These are phyloP conservation scores for Phyllosticta paracitricarpa DNA, from an alignment of 2,329 filamentous ascomycete genomes.

Conservation along the genomic window DNA sequence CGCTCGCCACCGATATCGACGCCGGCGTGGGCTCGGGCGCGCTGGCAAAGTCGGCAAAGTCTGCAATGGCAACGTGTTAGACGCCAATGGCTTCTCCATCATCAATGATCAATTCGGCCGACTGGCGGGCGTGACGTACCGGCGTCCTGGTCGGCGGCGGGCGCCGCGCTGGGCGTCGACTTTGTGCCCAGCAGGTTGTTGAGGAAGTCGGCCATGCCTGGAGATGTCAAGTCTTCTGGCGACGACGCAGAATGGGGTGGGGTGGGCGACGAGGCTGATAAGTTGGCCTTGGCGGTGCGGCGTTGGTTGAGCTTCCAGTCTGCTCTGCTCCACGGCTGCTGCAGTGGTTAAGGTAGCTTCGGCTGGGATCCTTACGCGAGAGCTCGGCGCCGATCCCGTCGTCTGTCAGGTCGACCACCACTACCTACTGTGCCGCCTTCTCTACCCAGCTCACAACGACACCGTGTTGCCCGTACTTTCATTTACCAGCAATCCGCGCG, in stretches of 20 bases:
- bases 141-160: constrained; percentile 47
- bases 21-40: constrained; percentile 56
- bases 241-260: no score
- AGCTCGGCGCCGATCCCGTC: neutral
- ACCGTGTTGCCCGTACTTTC: neutral
- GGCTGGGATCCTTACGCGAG: neutral
- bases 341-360: no score
- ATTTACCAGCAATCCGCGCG: no score
- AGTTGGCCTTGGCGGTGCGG: neutral
- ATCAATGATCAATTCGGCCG: constrained; percentile 3
- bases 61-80: constrained; percentile 36
- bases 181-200: constrained; percentile 62
- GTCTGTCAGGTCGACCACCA: no score
- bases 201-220: constrained; percentile 42
- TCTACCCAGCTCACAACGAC: neutral
- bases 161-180: constrained; percentile 43
- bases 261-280: neutral
- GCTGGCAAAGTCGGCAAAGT: constrained; percentile 89
- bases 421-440: neutral
- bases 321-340: neutral
- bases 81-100: neutral
- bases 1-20: constrained; percentile 34
- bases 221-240: neutral
- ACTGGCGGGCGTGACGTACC: constrained; percentile 41
- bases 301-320: constrained; percentile 2